Evolutionary conservation across 2,329 filamentous ascomycete species (phyloP).

Genomic region (Fusarium sp.): DNA sequence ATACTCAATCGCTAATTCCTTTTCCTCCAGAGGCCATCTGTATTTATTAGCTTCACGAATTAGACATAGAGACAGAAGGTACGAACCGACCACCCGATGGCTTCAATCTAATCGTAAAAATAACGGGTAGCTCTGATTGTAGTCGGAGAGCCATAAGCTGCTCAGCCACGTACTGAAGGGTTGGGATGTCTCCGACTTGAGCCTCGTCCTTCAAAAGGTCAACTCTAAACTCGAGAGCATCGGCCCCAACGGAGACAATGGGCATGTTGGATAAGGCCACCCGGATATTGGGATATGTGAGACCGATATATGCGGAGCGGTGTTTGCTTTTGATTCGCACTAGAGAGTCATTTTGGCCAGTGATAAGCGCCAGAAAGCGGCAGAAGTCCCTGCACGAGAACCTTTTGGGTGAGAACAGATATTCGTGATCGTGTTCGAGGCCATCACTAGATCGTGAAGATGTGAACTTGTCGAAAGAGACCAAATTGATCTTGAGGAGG

Average conservation of each 20-base stretch:
- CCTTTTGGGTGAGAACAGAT: constrained; percentile 17
- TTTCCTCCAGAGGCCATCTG: constrained; percentile 23
- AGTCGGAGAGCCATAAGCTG: constrained; percentile 22
- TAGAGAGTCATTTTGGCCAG: constrained; percentile 20
- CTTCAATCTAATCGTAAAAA: constrained; percentile 26
- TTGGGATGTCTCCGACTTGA: constrained; percentile 4
- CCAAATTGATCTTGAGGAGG: constrained; percentile 1
- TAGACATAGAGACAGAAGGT: not conserved
- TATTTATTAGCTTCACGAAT: not conserved
- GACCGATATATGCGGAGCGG: constrained; percentile 29
- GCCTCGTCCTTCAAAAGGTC: constrained; percentile 18
- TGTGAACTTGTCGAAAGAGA: not conserved
- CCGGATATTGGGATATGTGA: constrained; percentile 29
- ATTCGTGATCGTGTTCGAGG: constrained; percentile 23
- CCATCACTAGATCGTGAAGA: not conserved
- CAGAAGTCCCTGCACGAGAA: constrained; percentile 24
- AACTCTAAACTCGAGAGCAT: constrained; percentile 27
- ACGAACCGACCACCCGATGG: constrained; percentile 30
- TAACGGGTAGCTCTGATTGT: constrained; percentile 27
- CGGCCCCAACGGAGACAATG: constrained; percentile 32
- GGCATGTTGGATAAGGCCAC: constrained; percentile 32
- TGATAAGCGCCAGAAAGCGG: constrained; percentile 25
- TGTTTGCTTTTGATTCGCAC: constrained; percentile 16
- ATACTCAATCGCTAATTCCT: constrained; percentile 6
- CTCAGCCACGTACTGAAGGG: constrained; percentile 25